Evolutionary conservation across 1,139 yeast species (phyloP).

Genomic region (Eremothecium gossypii): DNA sequence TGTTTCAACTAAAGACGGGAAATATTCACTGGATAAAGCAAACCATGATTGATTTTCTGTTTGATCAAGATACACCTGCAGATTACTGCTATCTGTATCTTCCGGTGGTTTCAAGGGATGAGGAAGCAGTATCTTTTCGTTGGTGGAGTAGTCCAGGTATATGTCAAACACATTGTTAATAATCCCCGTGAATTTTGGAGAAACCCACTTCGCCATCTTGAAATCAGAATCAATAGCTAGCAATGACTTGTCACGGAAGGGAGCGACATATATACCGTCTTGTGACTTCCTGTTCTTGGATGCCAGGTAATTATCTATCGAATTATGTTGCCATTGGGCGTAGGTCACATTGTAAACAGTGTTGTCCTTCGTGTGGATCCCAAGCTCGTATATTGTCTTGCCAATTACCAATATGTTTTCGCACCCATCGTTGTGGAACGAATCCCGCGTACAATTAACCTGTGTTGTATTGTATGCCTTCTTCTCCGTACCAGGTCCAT

Average conservation of each 20-base stretch:
- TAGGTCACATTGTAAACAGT: constrained; percentile 81
- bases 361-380: constrained; percentile 57
- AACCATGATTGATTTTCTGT: constrained; percentile 71
- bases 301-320: constrained; percentile 63
- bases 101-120: constrained; percentile 45
- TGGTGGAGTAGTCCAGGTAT: constrained; percentile 18
- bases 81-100: constrained; percentile 13
- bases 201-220: constrained; percentile 74
- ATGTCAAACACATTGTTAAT: constrained; percentile 29
- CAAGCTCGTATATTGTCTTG: constrained; percentile 44
- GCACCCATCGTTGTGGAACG: constrained; percentile 14
- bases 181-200: constrained; percentile 32
- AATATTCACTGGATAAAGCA: constrained; percentile 70
- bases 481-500: constrained; percentile 40
- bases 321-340: constrained; percentile 89
- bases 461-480: constrained; percentile 12
- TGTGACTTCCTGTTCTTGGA: constrained; percentile 42
- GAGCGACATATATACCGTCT: constrained; percentile 74
- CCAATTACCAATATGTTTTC: constrained; percentile 30
- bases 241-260: constrained; percentile 66
- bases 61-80: constrained; percentile 53
- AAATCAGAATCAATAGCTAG: constrained; percentile 56
- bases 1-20: constrained; percentile 71
- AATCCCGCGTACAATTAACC: constrained; percentile 8
- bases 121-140: constrained; percentile 41